phyloP scores from a whole-genome alignment of 306 rosid species.

The Quercus suber region DNA sequence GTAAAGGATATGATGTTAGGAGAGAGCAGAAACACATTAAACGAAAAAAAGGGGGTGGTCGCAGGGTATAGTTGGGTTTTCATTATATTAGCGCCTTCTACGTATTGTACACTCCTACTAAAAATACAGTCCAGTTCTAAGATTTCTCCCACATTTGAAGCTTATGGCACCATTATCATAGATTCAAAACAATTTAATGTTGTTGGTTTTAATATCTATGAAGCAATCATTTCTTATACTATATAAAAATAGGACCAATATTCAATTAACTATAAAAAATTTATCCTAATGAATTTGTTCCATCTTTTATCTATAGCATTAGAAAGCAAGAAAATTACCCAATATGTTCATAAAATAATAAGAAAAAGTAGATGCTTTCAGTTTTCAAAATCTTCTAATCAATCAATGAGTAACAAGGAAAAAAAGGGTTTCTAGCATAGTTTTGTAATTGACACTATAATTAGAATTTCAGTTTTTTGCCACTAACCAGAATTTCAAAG shows the following conservation, averaged over 20 bases:
- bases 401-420: neutral
- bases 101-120: neutral
- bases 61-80: neutral
- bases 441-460: too few relatives aligned
- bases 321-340: neutral
- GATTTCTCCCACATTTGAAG: neutral
- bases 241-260: neutral
- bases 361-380: neutral
- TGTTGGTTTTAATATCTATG: neutral
- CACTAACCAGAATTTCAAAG: too few relatives aligned
- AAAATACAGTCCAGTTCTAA: neutral
- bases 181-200: neutral
- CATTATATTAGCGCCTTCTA: neutral
- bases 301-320: neutral
- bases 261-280: neutral
- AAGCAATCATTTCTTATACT: neutral
- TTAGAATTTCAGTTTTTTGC: too few relatives aligned
- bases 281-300: neutral
- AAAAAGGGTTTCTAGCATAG: neutral
- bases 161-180: neutral
- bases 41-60: neutral
- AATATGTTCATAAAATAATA: neutral
- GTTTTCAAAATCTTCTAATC: neutral
- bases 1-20: neutral
- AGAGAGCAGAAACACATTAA: neutral